Evolutionary conservation across 2,329 filamentous ascomycete species (phyloP).

Genomic region (Trichoderma gracile): DNA sequence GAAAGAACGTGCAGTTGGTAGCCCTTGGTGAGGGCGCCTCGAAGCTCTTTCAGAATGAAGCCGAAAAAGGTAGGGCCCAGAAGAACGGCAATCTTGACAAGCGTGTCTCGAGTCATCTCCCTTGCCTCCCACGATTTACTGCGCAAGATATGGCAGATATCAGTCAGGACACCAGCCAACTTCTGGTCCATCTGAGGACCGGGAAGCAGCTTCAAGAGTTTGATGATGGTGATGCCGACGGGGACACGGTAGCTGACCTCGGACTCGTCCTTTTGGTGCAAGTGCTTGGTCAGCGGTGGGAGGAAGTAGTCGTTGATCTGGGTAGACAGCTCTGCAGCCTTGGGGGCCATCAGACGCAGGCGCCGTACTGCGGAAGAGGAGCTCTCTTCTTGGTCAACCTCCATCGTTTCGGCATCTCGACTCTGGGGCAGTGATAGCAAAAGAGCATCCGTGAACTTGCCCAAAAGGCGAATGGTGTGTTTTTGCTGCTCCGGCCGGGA

Average conservation of each 20-base stretch:
- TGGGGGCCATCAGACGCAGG: slow-evolving; percentile 67
- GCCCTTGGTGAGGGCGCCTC: slow-evolving; percentile 77
- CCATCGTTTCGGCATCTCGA: slow-evolving; percentile 44
- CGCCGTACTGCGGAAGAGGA: slow-evolving; percentile 38
- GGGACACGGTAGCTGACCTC: slow-evolving; percentile 92
- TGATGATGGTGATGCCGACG: slow-evolving; percentile 84
- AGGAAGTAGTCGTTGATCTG: slow-evolving; percentile 76
- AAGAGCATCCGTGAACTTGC: slow-evolving; percentile 77
- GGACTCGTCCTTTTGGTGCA: slow-evolving; percentile 92
- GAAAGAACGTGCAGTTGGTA: slow-evolving; percentile 95
- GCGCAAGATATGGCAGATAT: slow-evolving; percentile 88
- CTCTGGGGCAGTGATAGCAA: slow-evolving; percentile 53
- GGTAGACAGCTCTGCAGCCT: slow-evolving; percentile 63
- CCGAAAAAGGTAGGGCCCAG: slow-evolving; percentile 82
- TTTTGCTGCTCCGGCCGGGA: slow-evolving; percentile 83
- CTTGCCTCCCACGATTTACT: slow-evolving; percentile 86
- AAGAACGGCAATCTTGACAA: slow-evolving; percentile 78
- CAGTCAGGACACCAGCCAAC: slow-evolving; percentile 81
- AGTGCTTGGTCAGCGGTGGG: slow-evolving; percentile 76
- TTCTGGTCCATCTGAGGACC: slow-evolving; percentile 69
- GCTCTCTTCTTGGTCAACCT: slow-evolving; percentile 41
- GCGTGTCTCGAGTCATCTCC: slow-evolving; percentile 85
- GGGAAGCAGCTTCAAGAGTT: slow-evolving; percentile 80
- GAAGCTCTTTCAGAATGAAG: slow-evolving; percentile 90
- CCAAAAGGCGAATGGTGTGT: slow-evolving; percentile 78